Evolutionary conservation across 805 yeast genomes (phyloP), one percentile per base, ranked within the genome.

Genomic region (Pichia nanzhaoensis): DNA sequence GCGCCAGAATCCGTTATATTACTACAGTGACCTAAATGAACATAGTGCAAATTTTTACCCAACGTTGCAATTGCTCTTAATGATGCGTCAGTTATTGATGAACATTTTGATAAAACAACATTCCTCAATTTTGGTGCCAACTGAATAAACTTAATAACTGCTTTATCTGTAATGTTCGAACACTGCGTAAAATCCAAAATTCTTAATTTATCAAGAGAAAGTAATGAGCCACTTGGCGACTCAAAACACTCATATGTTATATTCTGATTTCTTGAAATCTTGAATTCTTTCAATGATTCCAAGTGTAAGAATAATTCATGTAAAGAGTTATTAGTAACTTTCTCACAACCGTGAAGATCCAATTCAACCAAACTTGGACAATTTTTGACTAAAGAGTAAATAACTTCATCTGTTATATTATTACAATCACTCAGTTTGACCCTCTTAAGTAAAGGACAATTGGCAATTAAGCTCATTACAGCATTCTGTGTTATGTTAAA

Each of bases 1-100:
- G 93, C 93, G 18, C 97, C 97, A 50, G 72, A 75, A 66, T 91
- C 98, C 1, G 97, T 91, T 46, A 91, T 84, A 57, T 84, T 78
- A 38, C 80, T 75, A 68, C 99, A 93, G 67, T 91, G 98, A 16
- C 98, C 98, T 49, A 91, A 73, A 66, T 93, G 98, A 41, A 93
- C 74, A 55, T 89, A 88, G 58, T 89, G 96, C 53, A 91, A 70
- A 53, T 82, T 81, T 56, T 84, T 77, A 4, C 91, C 95, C 47
- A 93, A 70, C 27, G 71, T 73, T 6, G 95, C 75, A 50, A 93
- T 70, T 16, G 86, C 78, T 42, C 79, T 70, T 35, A 91, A 67
- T 3, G 95, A 80, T 1, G 80, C 74, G 67, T 91, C 97, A 1
- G 97, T 87, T 24, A 91, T 78, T 57, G 81, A 80, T 58, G 80